phyloP scores from a whole-genome alignment of 441 rosid genomes.

The Rhodomyrtus psidioides region DNA sequence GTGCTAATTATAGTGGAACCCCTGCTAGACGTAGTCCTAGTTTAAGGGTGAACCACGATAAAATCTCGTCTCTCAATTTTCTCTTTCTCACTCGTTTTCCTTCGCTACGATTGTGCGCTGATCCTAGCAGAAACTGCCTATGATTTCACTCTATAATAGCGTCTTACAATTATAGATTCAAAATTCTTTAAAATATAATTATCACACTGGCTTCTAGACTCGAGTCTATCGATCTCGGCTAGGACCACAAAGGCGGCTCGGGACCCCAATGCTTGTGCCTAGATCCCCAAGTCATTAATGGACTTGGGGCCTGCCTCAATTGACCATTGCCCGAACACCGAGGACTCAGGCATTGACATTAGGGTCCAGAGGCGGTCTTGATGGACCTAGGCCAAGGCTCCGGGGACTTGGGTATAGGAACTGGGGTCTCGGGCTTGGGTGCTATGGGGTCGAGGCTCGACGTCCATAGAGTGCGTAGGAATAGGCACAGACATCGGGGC shows the following conservation, averaged over 20 bases:
- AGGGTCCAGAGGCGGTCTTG: fast-evolving
- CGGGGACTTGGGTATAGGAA: not conserved
- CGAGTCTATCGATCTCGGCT: not conserved
- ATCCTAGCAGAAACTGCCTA: not conserved
- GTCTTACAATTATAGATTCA: too few relatives aligned
- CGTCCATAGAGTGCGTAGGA: not conserved
- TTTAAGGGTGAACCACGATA: too few relatives aligned
- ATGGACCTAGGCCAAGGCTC: not conserved
- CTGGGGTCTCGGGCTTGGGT: not conserved
- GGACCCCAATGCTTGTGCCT: not conserved
- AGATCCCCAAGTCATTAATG: not conserved
- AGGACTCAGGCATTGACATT: not conserved
- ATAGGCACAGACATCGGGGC: too few relatives aligned
- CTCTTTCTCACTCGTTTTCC: too few relatives aligned
- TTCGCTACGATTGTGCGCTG: too few relatives aligned
- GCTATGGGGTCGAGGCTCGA: not conserved
- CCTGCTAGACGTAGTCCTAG: too few relatives aligned
- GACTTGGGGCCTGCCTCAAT: not conserved
- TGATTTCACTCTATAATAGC: not conserved
- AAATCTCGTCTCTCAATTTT: too few relatives aligned
- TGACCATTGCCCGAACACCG: fast-evolving
- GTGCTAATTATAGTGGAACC: too few relatives aligned
- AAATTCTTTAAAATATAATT: too few relatives aligned
- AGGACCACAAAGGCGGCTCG: not conserved
- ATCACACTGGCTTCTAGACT: not conserved